Conservation (phyloP, 306 rosid species). For the Prunus dulcis region DNA sequence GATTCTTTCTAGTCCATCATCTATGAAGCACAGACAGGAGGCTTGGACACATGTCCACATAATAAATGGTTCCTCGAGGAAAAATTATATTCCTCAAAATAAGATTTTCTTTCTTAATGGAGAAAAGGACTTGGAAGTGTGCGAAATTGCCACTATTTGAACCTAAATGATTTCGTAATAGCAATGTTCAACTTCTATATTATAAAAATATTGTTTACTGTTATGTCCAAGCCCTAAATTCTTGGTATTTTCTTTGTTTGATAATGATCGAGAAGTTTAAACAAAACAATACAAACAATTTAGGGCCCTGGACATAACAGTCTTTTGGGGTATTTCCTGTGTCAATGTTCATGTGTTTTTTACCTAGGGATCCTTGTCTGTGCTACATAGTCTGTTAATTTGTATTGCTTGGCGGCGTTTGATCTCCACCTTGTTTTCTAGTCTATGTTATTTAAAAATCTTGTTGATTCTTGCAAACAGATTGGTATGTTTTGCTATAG, state of each 20-base stretch:
- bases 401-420: not conserved
- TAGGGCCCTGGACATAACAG: not conserved
- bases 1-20: not conserved
- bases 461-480: slow-evolving; percentile 39
- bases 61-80: too few relatives aligned
- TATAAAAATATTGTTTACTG: not conserved
- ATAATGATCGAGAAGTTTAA: not conserved
- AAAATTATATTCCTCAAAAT: too few relatives aligned
- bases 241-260: not conserved
- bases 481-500: slow-evolving; percentile 97
- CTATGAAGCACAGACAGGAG: not conserved
- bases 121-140: too few relatives aligned
- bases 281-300: not conserved
- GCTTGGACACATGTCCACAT: too few relatives aligned
- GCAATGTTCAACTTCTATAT: too few relatives aligned
- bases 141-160: not conserved
- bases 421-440: not conserved
- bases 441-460: not conserved
- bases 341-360: not conserved
- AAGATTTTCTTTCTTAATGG: too few relatives aligned
- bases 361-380: not conserved
- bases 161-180: not conserved
- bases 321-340: not conserved
- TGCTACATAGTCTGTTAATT: not conserved
- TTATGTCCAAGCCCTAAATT: not conserved